Evolutionary conservation across 495 filamentous ascomycete genomes (phyloP).

Genomic region (Thozetella sp.): DNA sequence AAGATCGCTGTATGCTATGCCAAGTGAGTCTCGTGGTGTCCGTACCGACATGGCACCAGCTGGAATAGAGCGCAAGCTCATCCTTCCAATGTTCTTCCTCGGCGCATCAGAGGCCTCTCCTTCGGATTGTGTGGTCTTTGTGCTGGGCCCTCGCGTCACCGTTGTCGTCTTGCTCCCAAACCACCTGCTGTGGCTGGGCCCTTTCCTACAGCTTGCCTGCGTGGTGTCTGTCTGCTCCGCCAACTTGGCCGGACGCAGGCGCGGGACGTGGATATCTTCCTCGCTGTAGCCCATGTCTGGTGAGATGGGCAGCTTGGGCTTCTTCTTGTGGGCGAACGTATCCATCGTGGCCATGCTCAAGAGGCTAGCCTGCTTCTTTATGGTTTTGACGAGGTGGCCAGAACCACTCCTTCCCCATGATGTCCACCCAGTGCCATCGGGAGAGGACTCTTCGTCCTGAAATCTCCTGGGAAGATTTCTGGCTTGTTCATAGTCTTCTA

Average conservation of each 20-base stretch:
- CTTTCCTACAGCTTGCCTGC: background rate
- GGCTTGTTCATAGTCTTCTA: no score
- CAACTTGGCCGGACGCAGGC: background rate
- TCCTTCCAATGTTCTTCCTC: no score
- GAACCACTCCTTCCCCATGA: background rate
- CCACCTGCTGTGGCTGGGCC: background rate
- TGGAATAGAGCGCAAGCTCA: no score
- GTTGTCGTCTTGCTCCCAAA: background rate
- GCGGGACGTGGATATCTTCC: background rate
- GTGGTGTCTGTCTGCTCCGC: background rate
- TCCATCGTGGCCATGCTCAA: conserved; percentile 13
- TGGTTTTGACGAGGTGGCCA: conserved; percentile 5
- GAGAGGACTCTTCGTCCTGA: background rate
- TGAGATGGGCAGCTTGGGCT: background rate
- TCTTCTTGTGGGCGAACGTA: conserved; percentile 14
- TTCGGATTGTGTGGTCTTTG: background rate
- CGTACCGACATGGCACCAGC: background rate
- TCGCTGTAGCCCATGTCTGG: background rate
- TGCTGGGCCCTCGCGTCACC: background rate
- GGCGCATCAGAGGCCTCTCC: background rate
- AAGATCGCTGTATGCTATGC: conserved; percentile 33
- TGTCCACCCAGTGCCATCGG: background rate
- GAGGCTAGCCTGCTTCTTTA: conserved; percentile 8
- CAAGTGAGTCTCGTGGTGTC: conserved; percentile 20
- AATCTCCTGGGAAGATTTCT: background rate